Conservation (phyloP, 2,329 filamentous ascomycete genomes). For the Aplosporella prunicola region DNA sequence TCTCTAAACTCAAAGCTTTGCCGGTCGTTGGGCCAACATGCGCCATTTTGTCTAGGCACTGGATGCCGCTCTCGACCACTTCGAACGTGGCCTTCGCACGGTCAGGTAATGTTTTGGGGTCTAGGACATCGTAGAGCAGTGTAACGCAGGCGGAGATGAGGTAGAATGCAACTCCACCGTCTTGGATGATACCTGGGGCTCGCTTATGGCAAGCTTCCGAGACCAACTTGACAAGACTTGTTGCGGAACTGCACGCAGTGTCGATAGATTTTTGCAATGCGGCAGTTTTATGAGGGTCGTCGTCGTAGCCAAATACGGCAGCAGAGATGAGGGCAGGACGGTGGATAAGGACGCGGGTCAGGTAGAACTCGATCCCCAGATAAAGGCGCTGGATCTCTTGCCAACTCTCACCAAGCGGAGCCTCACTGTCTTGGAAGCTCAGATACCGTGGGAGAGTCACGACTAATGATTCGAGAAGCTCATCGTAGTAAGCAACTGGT, state of each 20-base stretch:
- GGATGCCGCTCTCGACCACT: neutral
- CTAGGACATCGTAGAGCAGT: neutral
- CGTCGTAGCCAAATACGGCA: neutral
- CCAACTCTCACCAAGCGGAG: neutral
- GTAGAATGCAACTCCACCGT: constrained; percentile 1
- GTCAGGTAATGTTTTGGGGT: neutral
- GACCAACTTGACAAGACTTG: neutral
- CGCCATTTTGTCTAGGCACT: neutral
- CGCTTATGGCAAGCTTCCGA: neutral
- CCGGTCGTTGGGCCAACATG: constrained; percentile 1
- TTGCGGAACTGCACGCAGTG: neutral
- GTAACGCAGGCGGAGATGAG: neutral
- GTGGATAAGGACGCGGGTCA: neutral
- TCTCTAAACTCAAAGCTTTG: constrained; percentile 1
- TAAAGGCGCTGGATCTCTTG: neutral
- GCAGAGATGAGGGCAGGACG: neutral
- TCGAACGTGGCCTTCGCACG: neutral
- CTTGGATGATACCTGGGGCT: neutral
- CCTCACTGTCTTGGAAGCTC: neutral
- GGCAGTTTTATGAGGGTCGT: neutral
- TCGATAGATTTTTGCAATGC: neutral
- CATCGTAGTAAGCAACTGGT: too few species aligned
- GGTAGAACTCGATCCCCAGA: neutral
- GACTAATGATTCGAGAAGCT: neutral
- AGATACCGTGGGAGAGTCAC: neutral